Base-by-base conservation (phyloP, 1,284 basidiomycete species). In the Trametes sp. region DNA sequence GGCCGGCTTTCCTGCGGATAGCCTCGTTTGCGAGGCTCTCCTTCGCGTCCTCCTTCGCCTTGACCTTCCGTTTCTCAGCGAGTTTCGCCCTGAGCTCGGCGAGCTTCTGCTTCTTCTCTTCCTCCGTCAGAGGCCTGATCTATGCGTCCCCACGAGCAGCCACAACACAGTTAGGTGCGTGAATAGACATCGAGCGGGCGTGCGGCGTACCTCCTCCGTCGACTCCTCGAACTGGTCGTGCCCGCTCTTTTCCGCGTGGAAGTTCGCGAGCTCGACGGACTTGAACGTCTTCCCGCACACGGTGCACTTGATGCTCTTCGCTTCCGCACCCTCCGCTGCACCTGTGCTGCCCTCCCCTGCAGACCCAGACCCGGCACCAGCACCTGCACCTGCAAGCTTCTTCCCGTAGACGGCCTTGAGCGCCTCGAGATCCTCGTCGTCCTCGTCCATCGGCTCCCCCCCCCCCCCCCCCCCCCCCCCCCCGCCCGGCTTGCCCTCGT, bases 211-310 rank as follows among this genome's bases (percentile, higher is more conserved):
- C 84, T 98, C 96, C 74, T 98, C 96, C 0, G 90, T 93, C 5
- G 93, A 96, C 76, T 99, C 96, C 74, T 97, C 95, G 69, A 98
- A 98, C 68, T 95, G 88, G 74, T 94, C 90, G 74, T 98, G 96
- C 0, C 96, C 96, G 66, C 90, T 93, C 80, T 96, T 96, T 77
- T 98, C 95, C 2, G 96, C 96, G 73, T 98, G 96, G 78, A 90
- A 98, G 70, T 92, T 93, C 21, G 96, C 96, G 13, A 97, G 82
- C 1, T 93, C 94, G 7, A 93, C 89, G 66, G 94, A 95, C 73
- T 87, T 89, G 83, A 97, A 96, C 33, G 87, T 82, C 80, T 97
- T 98, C 62, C 89, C 87, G 75, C 95, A 97, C 70, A 90, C 73
- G 0, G 87, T 81, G 74, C 93, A 95, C 76, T 88, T 92, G 77